Conservation (phyloP, 768 basidiomycete species). For the Rubroboletus pulcherrimus region DNA sequence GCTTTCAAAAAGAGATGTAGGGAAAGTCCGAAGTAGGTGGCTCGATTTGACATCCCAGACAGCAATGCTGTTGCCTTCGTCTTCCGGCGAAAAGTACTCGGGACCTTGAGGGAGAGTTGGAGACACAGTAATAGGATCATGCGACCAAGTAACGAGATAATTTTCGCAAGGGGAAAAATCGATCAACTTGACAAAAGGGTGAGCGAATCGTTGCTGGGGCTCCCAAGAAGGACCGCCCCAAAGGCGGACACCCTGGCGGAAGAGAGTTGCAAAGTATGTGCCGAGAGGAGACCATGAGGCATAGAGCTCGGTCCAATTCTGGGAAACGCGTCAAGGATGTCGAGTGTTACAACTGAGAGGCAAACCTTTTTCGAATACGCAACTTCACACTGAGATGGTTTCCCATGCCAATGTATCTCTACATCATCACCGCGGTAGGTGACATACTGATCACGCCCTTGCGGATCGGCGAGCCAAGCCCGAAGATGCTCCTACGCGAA, state of each 20-base stretch:
- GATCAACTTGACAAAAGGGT: slow-evolving; percentile 91
- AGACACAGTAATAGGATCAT: slow-evolving; percentile 85
- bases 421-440: slow-evolving; percentile 92
- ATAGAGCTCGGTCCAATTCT: slow-evolving; percentile 98
- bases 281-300: slow-evolving; percentile 96
- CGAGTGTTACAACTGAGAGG: not conserved
- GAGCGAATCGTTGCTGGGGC: slow-evolving; percentile 86
- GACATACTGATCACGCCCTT: slow-evolving; percentile 93
- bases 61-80: slow-evolving; percentile 94
- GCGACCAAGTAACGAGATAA: slow-evolving; percentile 96
- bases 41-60: slow-evolving; percentile 99
- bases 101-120: slow-evolving; percentile 78
- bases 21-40: slow-evolving; percentile 88
- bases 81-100: slow-evolving; percentile 85
- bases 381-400: slow-evolving; percentile 80
- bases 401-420: slow-evolving; percentile 88
- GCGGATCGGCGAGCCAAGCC: slow-evolving; percentile 89
- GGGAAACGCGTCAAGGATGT: slow-evolving; percentile 12
- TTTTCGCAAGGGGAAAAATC: slow-evolving; percentile 98
- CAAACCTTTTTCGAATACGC: slow-evolving; percentile 73
- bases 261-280: slow-evolving; percentile 90
- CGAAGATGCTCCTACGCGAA: slow-evolving; percentile 81
- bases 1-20: slow-evolving; percentile 55
- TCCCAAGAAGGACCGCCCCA: slow-evolving; percentile 95
- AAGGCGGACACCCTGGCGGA: slow-evolving; percentile 90